Conservation (phyloP, 352 stramenopile species). For the Pythium dissotocum region DNA sequence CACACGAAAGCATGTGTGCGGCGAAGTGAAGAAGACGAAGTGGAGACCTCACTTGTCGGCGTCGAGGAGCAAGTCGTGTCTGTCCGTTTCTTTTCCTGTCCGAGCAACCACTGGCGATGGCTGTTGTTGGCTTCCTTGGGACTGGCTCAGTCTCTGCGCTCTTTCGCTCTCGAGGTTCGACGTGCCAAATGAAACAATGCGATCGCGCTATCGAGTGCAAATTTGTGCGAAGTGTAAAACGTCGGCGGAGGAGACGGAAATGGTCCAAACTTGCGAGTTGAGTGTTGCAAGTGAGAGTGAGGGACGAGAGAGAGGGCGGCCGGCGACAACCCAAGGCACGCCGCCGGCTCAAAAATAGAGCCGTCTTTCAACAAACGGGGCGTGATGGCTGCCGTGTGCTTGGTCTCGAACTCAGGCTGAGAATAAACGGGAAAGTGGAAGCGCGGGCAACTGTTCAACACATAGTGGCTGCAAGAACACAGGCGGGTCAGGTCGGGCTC, state of each 20-base stretch:
- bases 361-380: background rate
- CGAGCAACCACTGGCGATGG: background rate
- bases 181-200: background rate
- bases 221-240: background rate
- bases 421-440: background rate
- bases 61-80: background rate
- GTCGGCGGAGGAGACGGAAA: background rate
- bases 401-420: background rate
- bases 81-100: background rate
- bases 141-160: background rate
- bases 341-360: background rate
- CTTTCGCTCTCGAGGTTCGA: background rate
- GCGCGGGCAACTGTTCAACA: background rate
- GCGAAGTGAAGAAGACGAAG: background rate
- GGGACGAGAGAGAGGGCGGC: background rate
- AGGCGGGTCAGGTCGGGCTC: background rate
- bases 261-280: background rate
- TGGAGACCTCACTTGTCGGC: background rate
- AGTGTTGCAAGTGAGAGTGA: background rate
- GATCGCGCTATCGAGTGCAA: background rate
- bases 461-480: background rate
- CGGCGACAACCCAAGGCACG: background rate
- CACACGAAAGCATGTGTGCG: slow-evolving; percentile 33
- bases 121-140: background rate
- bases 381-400: background rate